Conservation (phyloP, 805 yeast genomes). For the Barnettozyma pratensis region DNA sequence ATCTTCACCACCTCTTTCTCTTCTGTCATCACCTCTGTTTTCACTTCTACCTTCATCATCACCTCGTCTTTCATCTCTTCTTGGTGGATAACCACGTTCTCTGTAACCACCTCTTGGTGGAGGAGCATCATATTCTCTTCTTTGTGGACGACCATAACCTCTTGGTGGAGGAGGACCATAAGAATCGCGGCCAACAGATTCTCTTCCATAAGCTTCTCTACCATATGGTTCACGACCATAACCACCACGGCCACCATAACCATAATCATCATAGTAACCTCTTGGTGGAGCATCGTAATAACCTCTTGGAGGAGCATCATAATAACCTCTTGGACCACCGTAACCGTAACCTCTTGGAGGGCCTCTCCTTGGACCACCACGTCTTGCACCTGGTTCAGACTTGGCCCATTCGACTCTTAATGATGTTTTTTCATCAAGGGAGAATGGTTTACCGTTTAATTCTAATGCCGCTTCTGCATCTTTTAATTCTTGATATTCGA, state of each 20-base stretch:
- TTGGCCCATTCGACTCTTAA: slow-evolving; percentile 52
- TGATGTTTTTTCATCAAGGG: slow-evolving; percentile 34
- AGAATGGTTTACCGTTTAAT: slow-evolving; percentile 40
- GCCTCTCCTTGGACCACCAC: slow-evolving; percentile 15
- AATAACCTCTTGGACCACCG: slow-evolving; percentile 11
- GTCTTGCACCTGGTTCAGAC: slow-evolving; percentile 39
- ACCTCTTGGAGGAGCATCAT: slow-evolving; percentile 8
- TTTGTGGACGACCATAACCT: slow-evolving; percentile 9
- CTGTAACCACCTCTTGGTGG: slow-evolving; percentile 15
- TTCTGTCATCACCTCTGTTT: slow-evolving; percentile 9
- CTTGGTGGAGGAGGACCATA: slow-evolving; percentile 13
- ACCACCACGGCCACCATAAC: slow-evolving; percentile 3
- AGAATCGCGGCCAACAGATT: slow-evolving; percentile 5
- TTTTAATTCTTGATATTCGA: slow-evolving; percentile 46
- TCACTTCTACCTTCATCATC: slow-evolving; percentile 12
- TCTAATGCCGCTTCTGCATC: slow-evolving; percentile 51
- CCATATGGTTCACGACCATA: slow-evolving; percentile 15
- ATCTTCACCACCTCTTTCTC: slow-evolving; percentile 6
- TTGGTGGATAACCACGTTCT: slow-evolving; percentile 13
- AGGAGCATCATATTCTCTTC: slow-evolving; percentile 5
- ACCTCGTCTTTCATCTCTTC: slow-evolving; percentile 15
- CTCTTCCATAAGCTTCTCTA: slow-evolving; percentile 6
- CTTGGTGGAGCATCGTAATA: slow-evolving; percentile 13
- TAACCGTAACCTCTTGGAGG: slow-evolving; percentile 10
- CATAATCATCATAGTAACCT: slow-evolving; percentile 10